Evolutionary conservation across 176 grass and related monocot species (phyloP).

Genomic region (Echinochloa phyllopogon): DNA sequence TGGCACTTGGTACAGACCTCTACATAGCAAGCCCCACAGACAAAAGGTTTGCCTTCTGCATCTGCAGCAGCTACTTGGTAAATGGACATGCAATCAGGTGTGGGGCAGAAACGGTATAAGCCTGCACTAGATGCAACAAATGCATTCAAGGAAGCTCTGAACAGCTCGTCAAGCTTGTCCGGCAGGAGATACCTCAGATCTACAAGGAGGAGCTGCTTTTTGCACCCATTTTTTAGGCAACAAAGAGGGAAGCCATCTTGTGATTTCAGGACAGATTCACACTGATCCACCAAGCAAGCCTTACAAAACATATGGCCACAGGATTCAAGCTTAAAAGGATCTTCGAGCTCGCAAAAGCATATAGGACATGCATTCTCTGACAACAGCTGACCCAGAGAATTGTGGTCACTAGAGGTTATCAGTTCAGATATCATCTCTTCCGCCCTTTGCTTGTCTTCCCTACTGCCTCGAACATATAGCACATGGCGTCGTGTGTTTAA

Average conservation of each 20-base stretch:
- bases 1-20: slow-evolving; percentile 92
- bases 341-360: slow-evolving; percentile 85
- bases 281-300: slow-evolving; percentile 81
- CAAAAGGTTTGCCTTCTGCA: slow-evolving; percentile 57
- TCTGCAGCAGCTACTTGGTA: slow-evolving; percentile 55
- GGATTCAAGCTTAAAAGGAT: slow-evolving; percentile 86
- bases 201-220: slow-evolving; percentile 57
- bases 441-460: slow-evolving; percentile 67
- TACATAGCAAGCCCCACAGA: slow-evolving; percentile 73
- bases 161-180: slow-evolving; percentile 74
- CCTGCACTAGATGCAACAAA: slow-evolving; percentile 72
- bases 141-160: slow-evolving; percentile 69
- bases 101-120: slow-evolving; percentile 75
- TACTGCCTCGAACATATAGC: slow-evolving; percentile 75
- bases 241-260: slow-evolving; percentile 79
- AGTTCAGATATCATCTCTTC: slow-evolving; percentile 67
- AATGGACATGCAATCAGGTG: slow-evolving; percentile 75
- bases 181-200: slow-evolving; percentile 68
- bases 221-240: slow-evolving; percentile 73
- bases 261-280: slow-evolving; percentile 70
- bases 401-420: slow-evolving; percentile 40
- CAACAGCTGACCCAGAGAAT: slow-evolving; percentile 36
- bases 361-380: slow-evolving; percentile 69
- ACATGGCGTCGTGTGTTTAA: slow-evolving; percentile 63
- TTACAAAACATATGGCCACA: slow-evolving; percentile 81